A percentile compares a stretch with the other conserved stretches of the same genome.
These are phyloP conservation scores for Phytophthora uliginosa DNA, from an alignment of 352 stramenopile genomes.

Conservation along the genomic window DNA sequence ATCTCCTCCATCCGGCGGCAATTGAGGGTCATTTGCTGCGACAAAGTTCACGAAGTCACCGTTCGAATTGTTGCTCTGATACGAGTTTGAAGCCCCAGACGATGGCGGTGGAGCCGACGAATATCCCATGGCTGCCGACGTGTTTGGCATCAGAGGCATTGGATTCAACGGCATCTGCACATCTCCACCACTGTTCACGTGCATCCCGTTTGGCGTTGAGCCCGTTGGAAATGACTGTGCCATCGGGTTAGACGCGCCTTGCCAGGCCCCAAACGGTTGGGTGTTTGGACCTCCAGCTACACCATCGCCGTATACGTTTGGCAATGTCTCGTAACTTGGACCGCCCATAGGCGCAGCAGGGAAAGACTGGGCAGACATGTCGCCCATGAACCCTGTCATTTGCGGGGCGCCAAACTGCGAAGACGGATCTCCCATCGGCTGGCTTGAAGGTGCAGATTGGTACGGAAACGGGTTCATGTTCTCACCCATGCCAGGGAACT, in stretches of 20 bases:
- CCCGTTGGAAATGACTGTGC: slow-evolving; percentile 22
- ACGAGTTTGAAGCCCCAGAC: slow-evolving; percentile 25
- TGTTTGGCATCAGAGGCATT: slow-evolving; percentile 32
- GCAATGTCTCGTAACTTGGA: slow-evolving; percentile 37
- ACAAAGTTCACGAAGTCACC: slow-evolving; percentile 55
- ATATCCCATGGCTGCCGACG: slow-evolving; percentile 29
- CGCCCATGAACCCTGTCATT: slow-evolving; percentile 42
- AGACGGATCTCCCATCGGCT: slow-evolving; percentile 35
- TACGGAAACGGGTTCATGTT: slow-evolving; percentile 47
- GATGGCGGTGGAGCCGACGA: slow-evolving; percentile 22
- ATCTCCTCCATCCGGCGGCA: slow-evolving; percentile 41
- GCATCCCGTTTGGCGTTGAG: slow-evolving; percentile 25
- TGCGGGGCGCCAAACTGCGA: slow-evolving; percentile 34
- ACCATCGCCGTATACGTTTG: slow-evolving; percentile 35
- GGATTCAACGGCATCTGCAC: slow-evolving; percentile 37
- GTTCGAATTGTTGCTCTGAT: slow-evolving; percentile 30
- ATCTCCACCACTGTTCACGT: slow-evolving; percentile 24
- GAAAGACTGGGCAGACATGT: slow-evolving; percentile 39
- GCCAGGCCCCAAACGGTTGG: slow-evolving; percentile 30
- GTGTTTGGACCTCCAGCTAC: slow-evolving; percentile 15
- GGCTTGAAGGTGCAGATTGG: slow-evolving; percentile 29
- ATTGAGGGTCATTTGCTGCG: slow-evolving; percentile 64
- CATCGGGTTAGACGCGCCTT: slow-evolving; percentile 31
- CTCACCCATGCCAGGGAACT: slow-evolving; percentile 32
- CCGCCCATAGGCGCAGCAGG: slow-evolving; percentile 23